These are phyloP conservation scores for Fragaria ananassa DNA, from an alignment of 306 rosid species.

Conservation along the genomic window DNA sequence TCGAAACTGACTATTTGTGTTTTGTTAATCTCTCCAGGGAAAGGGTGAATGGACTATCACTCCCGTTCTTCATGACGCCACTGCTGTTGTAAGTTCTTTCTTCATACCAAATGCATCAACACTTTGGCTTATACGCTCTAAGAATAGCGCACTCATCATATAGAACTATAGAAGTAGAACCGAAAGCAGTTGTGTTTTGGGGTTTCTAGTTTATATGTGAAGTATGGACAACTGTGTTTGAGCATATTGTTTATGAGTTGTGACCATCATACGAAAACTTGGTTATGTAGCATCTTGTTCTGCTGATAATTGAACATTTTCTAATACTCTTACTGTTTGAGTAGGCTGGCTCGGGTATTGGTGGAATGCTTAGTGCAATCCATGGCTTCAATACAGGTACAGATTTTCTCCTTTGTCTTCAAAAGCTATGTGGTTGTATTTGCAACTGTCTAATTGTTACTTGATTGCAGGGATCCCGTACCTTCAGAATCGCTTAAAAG, in stretches of 20 bases:
- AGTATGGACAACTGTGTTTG: not conserved
- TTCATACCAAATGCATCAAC: not conserved
- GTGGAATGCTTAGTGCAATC: slow-evolving; percentile 76
- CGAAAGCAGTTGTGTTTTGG: not conserved
- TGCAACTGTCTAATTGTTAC: slow-evolving; percentile 25
- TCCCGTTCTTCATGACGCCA: slow-evolving; percentile 68
- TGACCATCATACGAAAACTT: not conserved
- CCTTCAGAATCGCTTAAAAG: slow-evolving; percentile 74
- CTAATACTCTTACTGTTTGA: slow-evolving; percentile 5
- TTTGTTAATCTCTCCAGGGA: slow-evolving; percentile 41
- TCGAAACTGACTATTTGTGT: not conserved
- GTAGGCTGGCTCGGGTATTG: slow-evolving; percentile 85
- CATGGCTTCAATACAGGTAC: slow-evolving; percentile 73
- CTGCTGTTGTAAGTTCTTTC: slow-evolving; percentile 61
- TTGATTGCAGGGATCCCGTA: slow-evolving; percentile 68
- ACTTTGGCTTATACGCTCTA: not conserved
- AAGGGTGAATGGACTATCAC: slow-evolving; percentile 76
- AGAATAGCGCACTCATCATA: not conserved
- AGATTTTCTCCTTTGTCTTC: slow-evolving; percentile 2
- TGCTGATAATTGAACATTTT: slow-evolving; percentile 13
- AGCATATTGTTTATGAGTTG: not conserved
- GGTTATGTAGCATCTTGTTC: not conserved
- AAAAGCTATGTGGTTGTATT: not conserved
- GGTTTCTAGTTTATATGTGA: not conserved
- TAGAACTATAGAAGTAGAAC: not conserved